Evolutionary conservation across 352 stramenopile species (phyloP).

Genomic region (Pythium brachiatum): DNA sequence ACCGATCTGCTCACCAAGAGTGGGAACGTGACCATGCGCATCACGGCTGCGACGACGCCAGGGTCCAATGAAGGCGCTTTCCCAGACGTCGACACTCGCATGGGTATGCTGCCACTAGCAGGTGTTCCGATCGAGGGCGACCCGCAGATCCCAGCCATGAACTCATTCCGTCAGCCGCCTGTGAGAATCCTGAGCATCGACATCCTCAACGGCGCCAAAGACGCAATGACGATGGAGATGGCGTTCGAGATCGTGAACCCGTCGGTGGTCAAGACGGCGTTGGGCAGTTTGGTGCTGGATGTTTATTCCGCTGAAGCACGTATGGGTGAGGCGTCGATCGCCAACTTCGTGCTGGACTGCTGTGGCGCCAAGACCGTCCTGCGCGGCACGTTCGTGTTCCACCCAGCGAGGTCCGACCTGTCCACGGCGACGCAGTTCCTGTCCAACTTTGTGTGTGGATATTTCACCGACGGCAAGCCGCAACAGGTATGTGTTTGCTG

Average conservation of each 20-base stretch:
- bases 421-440: constrained; percentile 50
- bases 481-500: constrained; percentile 47
- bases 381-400: constrained; percentile 56
- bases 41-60: constrained; percentile 30
- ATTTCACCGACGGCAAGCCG: constrained; percentile 61
- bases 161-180: constrained; percentile 61
- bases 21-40: constrained; percentile 54
- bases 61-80: constrained; percentile 34
- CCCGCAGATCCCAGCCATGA: constrained; percentile 58
- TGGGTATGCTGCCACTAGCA: constrained; percentile 64
- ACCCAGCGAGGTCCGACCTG: constrained; percentile 33
- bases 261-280: constrained; percentile 57
- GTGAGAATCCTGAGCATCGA: constrained; percentile 64
- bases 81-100: constrained; percentile 63
- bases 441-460: constrained; percentile 84
- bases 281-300: constrained; percentile 52
- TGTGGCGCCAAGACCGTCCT: constrained; percentile 57
- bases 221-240: constrained; percentile 65
- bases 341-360: constrained; percentile 65
- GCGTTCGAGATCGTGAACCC: constrained; percentile 68
- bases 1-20: constrained; percentile 54
- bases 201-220: constrained; percentile 46
- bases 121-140: constrained; percentile 59
- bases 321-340: constrained; percentile 63
- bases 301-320: constrained; percentile 41